These are phyloP conservation scores for Dioscorea alata DNA, from an alignment of 106 monocot genomes.

Conservation along the genomic window DNA sequence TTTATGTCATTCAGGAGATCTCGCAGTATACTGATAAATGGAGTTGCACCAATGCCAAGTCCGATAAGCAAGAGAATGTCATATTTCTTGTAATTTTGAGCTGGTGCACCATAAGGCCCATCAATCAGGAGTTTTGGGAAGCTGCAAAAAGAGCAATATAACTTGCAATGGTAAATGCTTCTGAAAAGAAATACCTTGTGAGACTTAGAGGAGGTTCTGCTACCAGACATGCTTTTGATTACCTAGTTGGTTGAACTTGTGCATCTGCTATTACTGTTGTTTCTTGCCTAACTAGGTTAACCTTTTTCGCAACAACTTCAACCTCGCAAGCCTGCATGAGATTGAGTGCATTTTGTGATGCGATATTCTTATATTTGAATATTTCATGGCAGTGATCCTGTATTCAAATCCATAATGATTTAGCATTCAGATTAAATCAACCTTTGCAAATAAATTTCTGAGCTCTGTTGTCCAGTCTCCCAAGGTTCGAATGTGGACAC, in stretches of 20 bases:
- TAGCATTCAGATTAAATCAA: constrained; percentile 10
- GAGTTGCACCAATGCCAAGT: constrained; percentile 95
- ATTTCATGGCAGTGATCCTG: no score
- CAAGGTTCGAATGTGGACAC: constrained; percentile 88
- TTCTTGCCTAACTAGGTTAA: constrained; percentile 70
- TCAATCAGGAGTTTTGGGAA: constrained; percentile 82
- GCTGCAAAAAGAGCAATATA: constrained; percentile 23
- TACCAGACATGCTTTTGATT: neutral
- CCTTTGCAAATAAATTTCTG: constrained; percentile 81
- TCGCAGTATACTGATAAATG: constrained; percentile 93
- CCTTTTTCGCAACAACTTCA: constrained; percentile 55
- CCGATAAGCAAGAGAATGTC: constrained; percentile 89
- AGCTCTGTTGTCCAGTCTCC: constrained; percentile 96
- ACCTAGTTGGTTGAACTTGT: constrained; percentile 52
- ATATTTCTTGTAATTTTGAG: constrained; percentile 95
- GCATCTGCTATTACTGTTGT: constrained; percentile 81
- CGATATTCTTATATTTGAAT: no score
- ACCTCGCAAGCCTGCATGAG: constrained; percentile 55
- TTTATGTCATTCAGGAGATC: constrained; percentile 83
- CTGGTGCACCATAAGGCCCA: constrained; percentile 95
- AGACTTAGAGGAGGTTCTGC: neutral
- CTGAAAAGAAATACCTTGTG: neutral
- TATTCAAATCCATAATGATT: neutral
- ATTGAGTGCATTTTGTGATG: no score
- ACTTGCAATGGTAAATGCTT: neutral